Evolutionary conservation across 148 eudicot species (phyloP).

Genomic region (Tetragonia tetragonoides): DNA sequence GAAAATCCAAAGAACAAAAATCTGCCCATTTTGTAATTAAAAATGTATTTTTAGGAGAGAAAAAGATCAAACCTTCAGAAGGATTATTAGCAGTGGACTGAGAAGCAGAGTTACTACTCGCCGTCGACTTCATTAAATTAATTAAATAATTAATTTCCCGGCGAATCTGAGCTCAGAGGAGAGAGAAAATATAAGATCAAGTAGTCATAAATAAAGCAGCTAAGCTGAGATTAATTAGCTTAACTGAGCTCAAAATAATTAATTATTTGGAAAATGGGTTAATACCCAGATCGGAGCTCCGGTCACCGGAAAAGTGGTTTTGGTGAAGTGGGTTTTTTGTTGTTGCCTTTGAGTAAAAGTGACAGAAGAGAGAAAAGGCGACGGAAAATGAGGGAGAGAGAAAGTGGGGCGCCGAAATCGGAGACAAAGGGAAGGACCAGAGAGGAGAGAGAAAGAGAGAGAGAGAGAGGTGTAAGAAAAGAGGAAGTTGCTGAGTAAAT

Average conservation of each 20-base stretch:
- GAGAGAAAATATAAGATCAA: background rate
- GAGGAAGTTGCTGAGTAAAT: constrained; percentile 29
- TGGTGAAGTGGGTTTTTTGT: too few species aligned
- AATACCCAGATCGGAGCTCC: constrained; percentile 6
- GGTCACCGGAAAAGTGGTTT: constrained; percentile 27
- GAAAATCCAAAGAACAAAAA: background rate
- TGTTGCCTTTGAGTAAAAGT: background rate
- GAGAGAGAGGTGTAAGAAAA: constrained; percentile 3
- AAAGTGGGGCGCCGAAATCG: constrained; percentile 2
- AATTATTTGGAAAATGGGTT: background rate
- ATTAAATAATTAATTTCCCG: background rate
- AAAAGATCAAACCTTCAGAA: constrained; percentile 52
- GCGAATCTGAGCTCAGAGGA: constrained; percentile 15
- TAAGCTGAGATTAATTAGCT: background rate
- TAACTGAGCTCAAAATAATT: background rate
- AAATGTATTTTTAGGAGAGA: background rate
- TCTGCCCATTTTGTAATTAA: background rate
- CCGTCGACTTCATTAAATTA: constrained; percentile 46
- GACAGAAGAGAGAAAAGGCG: background rate
- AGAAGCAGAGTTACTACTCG: constrained; percentile 39
- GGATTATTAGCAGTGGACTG: constrained; percentile 33
- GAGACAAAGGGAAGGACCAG: background rate
- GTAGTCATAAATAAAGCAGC: background rate
- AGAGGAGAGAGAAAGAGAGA: constrained; percentile 1
- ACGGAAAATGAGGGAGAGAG: background rate